phyloP scores from a whole-genome alignment of 495 filamentous ascomycete genomes.

The Tuber brumale region DNA sequence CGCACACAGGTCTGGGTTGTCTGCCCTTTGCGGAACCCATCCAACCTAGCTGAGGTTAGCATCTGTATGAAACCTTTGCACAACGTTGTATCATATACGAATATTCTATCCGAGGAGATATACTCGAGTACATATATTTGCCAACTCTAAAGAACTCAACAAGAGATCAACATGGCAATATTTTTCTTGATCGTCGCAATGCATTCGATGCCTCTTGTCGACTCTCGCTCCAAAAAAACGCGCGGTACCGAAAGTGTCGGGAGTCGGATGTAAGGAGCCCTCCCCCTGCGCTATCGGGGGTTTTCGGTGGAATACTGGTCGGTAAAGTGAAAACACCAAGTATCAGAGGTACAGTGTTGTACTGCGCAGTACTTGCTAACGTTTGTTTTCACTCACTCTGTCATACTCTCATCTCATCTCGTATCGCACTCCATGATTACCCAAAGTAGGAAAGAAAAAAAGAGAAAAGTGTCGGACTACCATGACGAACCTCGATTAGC shows the following conservation, averaged over 20 bases:
- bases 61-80: neutral
- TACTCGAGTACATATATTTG: neutral
- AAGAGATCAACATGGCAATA: neutral
- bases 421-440: neutral
- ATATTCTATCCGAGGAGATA: neutral
- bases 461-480: neutral
- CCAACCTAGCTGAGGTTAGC: neutral
- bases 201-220: neutral
- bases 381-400: neutral
- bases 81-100: neutral
- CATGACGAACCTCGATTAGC: neutral
- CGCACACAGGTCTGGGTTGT: neutral
- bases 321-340: neutral
- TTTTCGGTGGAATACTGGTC: neutral
- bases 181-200: neutral
- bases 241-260: neutral
- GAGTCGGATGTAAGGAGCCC: neutral
- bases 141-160: neutral
- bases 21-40: neutral
- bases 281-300: neutral
- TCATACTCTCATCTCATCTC: neutral
- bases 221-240: neutral
- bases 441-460: neutral
- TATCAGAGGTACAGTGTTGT: neutral
- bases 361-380: neutral